Base-by-base conservation (phyloP, 306 rosid species). In the Prosopis cineraria region DNA sequence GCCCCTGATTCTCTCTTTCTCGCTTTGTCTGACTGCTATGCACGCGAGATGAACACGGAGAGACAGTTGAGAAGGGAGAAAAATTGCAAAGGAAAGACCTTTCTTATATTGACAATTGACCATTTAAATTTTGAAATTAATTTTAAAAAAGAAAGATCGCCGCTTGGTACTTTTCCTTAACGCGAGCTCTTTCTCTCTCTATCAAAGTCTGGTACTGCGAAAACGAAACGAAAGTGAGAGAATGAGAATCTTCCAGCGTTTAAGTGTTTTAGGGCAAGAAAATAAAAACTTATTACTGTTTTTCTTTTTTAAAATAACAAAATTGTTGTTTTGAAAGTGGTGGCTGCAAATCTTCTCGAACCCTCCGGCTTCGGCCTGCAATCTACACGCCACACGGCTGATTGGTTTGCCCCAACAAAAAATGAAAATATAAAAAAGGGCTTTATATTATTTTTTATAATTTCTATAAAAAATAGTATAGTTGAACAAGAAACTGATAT, bases 21-120 rank as follows among this genome's bases (percentile, higher is more conserved):
- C 77, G 48, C 85, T 74, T 43, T 70, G 73, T 73, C 82, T 78
- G 77, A 60, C 85, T 84, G 85, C 75, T 84, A 80, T 74, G 88
- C 86, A 87, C 90, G 93, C 94, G 93, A 91, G 92, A 80, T 85
- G 83, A 89, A 91, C 93, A 86, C 91, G 93, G 88, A 88, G 86
- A 82, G 86, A 84, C 91, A 81, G 98, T 89, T 89, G 88, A 82
- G 90, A 84, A 76, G 82, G 70, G 76, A 78, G 67, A 80, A 48
- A 64, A 75, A 84, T 70, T 76, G 45, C 37, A 47, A 10, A 24
- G 31, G 50, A 73, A 70, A 45, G 66, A 1, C 56, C 25, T n/a
- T 72, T 29, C 74, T 77, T 86, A 73, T 76, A 48, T 77, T 68
- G 47, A 39, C n/a, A 20, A 33, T 74, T 80, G 50, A 55, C 56